Conservation (phyloP, 345 rosid species). For the Kernera saxatilis region DNA sequence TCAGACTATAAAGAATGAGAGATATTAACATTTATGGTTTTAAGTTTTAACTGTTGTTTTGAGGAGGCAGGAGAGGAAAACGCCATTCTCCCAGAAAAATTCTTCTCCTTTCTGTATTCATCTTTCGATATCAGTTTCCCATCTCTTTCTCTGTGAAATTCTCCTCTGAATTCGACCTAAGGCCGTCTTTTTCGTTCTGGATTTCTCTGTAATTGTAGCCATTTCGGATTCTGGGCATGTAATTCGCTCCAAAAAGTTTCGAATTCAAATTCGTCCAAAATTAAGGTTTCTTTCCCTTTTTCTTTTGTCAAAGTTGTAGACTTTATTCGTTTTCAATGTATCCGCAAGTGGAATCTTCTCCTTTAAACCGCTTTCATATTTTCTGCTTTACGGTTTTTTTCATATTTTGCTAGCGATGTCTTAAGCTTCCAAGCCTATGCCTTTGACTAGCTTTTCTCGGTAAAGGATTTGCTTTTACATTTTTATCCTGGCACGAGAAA, state of each 20-base stretch:
- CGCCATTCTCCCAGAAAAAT: neutral
- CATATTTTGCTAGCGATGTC: constrained; percentile 2
- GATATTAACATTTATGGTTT: neutral
- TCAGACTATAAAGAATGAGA: too few relatives aligned
- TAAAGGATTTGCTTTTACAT: neutral
- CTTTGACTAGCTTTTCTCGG: constrained; percentile 19
- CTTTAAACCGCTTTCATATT: constrained; percentile 9
- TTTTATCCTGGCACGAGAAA: constrained; percentile 2
- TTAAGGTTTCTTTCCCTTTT: neutral
- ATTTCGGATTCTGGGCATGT: neutral
- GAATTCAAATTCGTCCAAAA: neutral
- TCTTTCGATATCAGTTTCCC: neutral
- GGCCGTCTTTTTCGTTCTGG: neutral
- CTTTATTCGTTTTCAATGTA: constrained; percentile 20
- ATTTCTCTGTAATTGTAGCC: constrained; percentile 1
- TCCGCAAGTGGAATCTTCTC: neutral
- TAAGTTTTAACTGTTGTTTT: neutral
- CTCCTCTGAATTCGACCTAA: neutral
- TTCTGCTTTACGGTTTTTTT: constrained; percentile 19
- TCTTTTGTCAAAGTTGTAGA: constrained; percentile 16
- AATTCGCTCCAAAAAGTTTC: neutral
- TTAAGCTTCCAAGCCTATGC: constrained; percentile 20
- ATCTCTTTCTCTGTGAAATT: neutral
- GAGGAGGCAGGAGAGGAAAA: neutral
- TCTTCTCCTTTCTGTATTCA: neutral